Base-by-base conservation (phyloP, 2,329 filamentous ascomycete genomes). In the Colletotrichum sansevieriae region DNA sequence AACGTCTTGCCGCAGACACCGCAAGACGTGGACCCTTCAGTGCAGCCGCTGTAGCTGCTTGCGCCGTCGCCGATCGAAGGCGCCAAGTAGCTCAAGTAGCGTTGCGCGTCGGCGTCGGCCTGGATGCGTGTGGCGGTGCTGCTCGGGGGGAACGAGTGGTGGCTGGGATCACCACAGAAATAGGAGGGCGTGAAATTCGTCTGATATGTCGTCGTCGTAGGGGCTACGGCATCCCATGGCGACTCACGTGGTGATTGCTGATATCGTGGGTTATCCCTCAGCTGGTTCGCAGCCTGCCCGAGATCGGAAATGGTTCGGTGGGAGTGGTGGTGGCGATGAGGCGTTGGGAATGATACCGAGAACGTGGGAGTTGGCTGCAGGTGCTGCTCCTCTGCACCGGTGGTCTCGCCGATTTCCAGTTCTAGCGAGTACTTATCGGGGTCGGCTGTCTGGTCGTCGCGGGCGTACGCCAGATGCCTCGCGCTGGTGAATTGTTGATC, bases 1-100 rank as follows among this genome's bases (percentile, higher is more conserved):
- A 9, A 3, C 0, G 1, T 3, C 3, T 10, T 20, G n/a, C 11
- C 6, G 3, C 60, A 63, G n/a, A 1, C 1, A 5, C 0, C 4
- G 12, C 49, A 63, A 10, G 18, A 20, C 13, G 13, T 44, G 2
- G 39, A 52, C 20, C 11, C n/a, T 10, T 39, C 43, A 1, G 57
- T 60, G 15, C 49, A 12, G n/a, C 8, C 47, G 15, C 47, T 63
- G 37, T 3, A n/a, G 1, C 0, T 46, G 29, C 60, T 63, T 12
- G 15, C 37, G 18, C 4, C 12, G 25, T 62, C 47, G 11, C 22
- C 29, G 2, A 13, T 11, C 2, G 15, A n/a, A n/a, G 18, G 35
- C n/a, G 33, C 18, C 3, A 22, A 29, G 37, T 10, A 44, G 5
- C 18, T 9, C 8, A 59, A n/a, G 11, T 15, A 10, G 18, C 10